Percentiles rank a stretch among this genome's conserved stretches.
Evolutionary conservation across 1,139 yeast species (phyloP).

Genomic region (Candida tropicalis): DNA sequence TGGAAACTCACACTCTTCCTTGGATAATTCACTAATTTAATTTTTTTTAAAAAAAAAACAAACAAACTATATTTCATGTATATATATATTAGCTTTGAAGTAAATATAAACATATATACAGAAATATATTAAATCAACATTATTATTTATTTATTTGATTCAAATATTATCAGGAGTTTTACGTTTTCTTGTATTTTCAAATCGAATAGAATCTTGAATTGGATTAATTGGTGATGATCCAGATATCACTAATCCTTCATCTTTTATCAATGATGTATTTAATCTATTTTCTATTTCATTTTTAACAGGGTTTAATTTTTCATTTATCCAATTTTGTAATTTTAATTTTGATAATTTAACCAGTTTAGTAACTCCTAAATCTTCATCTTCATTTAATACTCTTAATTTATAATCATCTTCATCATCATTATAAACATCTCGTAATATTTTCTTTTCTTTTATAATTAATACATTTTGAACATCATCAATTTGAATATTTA

Average conservation of each 20-base stretch:
- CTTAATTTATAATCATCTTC: conserved; percentile 19
- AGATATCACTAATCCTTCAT: no score
- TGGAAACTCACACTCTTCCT: no score
- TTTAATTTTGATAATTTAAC: conserved; percentile 20
- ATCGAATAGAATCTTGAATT: conserved; percentile 1
- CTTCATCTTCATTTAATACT: conserved; percentile 25
- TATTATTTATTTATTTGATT: conserved; percentile 4
- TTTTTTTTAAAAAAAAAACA: no score
- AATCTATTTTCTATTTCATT: conserved; percentile 7
- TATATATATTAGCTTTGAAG: no score
- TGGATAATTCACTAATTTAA: no score
- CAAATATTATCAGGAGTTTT: conserved; percentile 15
- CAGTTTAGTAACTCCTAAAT: conserved; percentile 22
- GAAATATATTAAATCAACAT: no score
- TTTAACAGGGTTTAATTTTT: conserved; percentile 15
- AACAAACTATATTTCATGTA: no score
- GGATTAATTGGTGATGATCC: no score
- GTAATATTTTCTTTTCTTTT: conserved; percentile 20
- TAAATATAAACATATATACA: no score
- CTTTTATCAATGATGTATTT: no score
- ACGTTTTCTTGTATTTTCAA: conserved; percentile 13
- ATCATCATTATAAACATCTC: conserved; percentile 35
- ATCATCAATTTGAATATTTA: conserved; percentile 35
- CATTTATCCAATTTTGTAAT: conserved; percentile 26
- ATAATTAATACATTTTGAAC: conserved; percentile 22